Base-by-base conservation (phyloP, 139 green algal genomes). In the Haematococcus sp. region DNA sequence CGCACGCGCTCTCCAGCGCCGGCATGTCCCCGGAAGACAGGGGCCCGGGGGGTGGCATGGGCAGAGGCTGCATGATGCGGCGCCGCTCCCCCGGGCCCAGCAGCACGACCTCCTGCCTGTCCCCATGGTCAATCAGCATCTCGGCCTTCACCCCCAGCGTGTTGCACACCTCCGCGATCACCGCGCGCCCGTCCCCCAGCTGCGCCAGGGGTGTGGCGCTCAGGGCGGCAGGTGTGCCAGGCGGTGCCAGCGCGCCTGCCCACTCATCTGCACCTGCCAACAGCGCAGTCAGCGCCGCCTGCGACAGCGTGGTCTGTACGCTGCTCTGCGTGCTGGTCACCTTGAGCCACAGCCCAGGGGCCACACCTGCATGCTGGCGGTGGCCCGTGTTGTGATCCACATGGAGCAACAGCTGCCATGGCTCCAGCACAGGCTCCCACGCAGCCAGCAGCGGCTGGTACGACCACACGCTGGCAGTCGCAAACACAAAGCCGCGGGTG, bases 351-450 rank as follows among this genome's bases (percentile, higher is more conserved):
- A 74, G 83, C 34, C 81, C 86, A 19, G 84, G 80, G 1, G 64
- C 44, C 0, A 85, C 75, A 17, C 77, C 84, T 2, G 56, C 80
- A n/a, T 60, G 63, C 25, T 63, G 61, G 13, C 63, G 32, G 40
- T 33, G 22, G 46, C 30, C 49, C 0, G 60, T 54, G 69, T 85
- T 87, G 65, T 72, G 63, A 60, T 88, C 80, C 34, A 76, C 68
- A 69, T 92, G 86, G 52, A 87, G 56, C 55, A 90, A 74, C 68
- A 92, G 71, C 73, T 92, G 84, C 82, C 86, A 93, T 0, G 93
- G 91, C 80, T 97, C 91, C 73, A 97, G 27, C 35, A 97, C 71
- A 0, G 93, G 93, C 84, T 97, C 93, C 93, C 93, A 97, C 0
- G 78, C 74, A 15, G 67, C 46, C 35, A 94, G 77, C 0, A 76